These are phyloP conservation scores for Neoboletus subvelutipes DNA, from an alignment of 768 basidiomycete species.

Conservation along the genomic window DNA sequence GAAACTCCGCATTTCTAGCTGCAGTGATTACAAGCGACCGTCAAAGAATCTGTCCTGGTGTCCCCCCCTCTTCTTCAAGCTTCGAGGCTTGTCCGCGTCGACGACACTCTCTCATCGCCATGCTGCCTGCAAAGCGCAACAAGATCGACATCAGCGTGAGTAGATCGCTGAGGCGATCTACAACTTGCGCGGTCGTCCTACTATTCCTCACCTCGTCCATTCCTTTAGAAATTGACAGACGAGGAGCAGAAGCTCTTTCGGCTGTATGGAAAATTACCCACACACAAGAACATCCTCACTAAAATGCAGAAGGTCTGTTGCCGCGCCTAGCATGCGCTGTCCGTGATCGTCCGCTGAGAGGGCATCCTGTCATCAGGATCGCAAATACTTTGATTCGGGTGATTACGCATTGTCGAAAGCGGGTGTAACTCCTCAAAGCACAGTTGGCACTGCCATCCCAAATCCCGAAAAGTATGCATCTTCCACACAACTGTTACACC, in stretches of 20 bases:
- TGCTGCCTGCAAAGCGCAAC: constrained; percentile 81
- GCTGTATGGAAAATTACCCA: constrained; percentile 92
- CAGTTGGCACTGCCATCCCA: constrained; percentile 96
- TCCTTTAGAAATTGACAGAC: constrained; percentile 67
- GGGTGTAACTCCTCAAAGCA: constrained; percentile 80
- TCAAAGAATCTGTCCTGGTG: constrained; percentile 12
- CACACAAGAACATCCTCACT: constrained; percentile 87
- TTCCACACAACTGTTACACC: background rate
- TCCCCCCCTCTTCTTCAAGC: background rate
- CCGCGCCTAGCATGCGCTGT: background rate
- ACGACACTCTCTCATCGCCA: constrained; percentile 32
- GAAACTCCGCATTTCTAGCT: constrained; percentile 27
- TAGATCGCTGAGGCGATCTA: constrained; percentile 10
- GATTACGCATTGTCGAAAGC: constrained; percentile 98
- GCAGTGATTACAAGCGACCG: constrained; percentile 19
- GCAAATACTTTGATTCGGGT: constrained; percentile 99
- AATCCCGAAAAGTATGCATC: constrained; percentile 87
- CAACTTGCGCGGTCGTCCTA: background rate
- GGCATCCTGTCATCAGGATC: constrained; percentile 60
- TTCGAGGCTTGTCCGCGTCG: constrained; percentile 23
- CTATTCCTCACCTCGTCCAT: constrained; percentile 18
- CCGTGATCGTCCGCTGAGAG: constrained; percentile 7
- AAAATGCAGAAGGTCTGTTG: constrained; percentile 90
- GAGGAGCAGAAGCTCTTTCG: constrained; percentile 94
- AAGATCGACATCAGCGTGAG: constrained; percentile 94